Evolutionary conservation across 129 eudicot genomes (phyloP), one percentile per base, ranked within the genome.

Genomic region (Pittosporum tobira): DNA sequence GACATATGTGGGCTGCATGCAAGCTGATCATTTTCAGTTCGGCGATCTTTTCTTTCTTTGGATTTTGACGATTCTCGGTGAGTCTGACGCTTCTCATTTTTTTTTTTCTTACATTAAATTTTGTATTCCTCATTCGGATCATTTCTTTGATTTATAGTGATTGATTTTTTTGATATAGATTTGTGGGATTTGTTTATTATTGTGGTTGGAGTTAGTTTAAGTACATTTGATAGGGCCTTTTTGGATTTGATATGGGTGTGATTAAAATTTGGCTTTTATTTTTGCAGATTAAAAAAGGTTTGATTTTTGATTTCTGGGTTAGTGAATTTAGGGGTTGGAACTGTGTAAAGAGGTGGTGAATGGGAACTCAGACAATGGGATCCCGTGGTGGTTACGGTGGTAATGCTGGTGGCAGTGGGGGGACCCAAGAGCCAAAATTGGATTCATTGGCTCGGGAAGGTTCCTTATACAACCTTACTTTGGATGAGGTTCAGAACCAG

Each of bases 401-500:
- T 59, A 21, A n/a, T 46, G 68, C 70, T 45, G 59, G 70, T 69
- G 48, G 56, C 40, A 42, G 28, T 38, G 61, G 57, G 40, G 67
- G 12, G 24, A 67, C 55, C 47, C 80, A 80, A 64, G 80, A 70
- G 24, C 68, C 69, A 25, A 61, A 37, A 65, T 67, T 68, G 47
- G 78, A 73, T 57, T 71, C 73, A 26, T 68, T 87, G 46, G 62
- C 66, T 13, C 61, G 81, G 31, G 78, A 87, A 47, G 87, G 87
- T 3, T 83, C 94, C 3, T 36, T 87, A 51, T 87, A 87, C 66
- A 78, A 77, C 62, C 83, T 87, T 46, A 87, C 96, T 34, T 72
- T 87, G 45, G 88, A 87, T 70, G 94, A 87, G 62, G 96, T 83
- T 51, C 96, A 83, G 44, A 69, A 67, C 60, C 96, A 87, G 47